Conservation (phyloP, 2,329 filamentous ascomycete species). For the Xylaria arbuscula region DNA sequence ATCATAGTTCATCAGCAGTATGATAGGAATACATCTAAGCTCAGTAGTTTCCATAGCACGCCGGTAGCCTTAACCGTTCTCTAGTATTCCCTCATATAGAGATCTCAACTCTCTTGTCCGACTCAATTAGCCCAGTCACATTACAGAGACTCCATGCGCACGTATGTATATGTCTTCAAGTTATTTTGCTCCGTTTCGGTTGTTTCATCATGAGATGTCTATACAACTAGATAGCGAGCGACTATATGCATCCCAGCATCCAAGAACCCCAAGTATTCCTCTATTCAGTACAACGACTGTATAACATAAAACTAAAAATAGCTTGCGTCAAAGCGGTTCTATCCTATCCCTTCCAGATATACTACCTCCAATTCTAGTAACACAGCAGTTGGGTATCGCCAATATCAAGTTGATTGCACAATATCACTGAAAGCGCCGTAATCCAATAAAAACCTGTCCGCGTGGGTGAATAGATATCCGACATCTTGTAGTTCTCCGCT, state of each 20-base stretch:
- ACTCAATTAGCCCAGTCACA: neutral
- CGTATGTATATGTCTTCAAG: neutral
- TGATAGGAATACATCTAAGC: neutral
- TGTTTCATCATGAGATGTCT: conserved; percentile 4
- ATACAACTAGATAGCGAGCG: conserved; percentile 20
- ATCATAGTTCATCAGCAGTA: neutral
- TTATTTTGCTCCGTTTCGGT: neutral
- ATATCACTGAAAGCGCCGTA: conserved; percentile 6
- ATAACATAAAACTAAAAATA: neutral
- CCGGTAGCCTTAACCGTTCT: neutral
- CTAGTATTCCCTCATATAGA: neutral
- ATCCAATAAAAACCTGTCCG: neutral
- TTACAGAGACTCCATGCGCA: neutral
- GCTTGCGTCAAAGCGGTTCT: neutral
- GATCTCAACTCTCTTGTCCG: neutral
- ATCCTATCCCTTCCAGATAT: neutral
- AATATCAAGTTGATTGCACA: conserved; percentile 15
- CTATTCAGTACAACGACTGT: neutral
- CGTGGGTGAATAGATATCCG: neutral
- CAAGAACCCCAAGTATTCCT: neutral
- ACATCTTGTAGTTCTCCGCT: neutral
- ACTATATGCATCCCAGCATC: conserved; percentile 14
- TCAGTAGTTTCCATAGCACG: neutral
- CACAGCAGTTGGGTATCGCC: conserved; percentile 24
- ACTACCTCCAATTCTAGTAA: conserved; percentile 4